Percentiles rank a stretch among this genome's conserved stretches.
phyloP scores from a whole-genome alignment of 2,329 filamentous ascomycete species.

The Ustulina deusta region DNA sequence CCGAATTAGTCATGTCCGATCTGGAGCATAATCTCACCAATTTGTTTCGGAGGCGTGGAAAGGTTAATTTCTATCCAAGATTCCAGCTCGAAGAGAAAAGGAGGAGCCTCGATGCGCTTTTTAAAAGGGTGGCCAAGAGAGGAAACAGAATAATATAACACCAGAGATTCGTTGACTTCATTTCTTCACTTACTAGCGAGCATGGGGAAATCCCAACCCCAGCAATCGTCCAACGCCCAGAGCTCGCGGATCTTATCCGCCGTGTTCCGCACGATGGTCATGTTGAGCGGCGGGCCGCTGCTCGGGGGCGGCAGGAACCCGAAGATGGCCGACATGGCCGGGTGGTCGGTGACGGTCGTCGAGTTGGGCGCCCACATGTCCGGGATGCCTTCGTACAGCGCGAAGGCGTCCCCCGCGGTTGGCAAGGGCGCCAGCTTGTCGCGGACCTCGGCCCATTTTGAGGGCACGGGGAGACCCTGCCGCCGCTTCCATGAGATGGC shows the following conservation, averaged over 20 bases:
- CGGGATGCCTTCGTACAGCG: conserved; percentile 64
- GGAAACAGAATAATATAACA: background rate
- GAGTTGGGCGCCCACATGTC: conserved; percentile 56
- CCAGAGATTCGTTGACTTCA: background rate
- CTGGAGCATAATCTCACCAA: background rate
- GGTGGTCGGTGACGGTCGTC: conserved; percentile 57
- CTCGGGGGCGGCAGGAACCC: conserved; percentile 57
- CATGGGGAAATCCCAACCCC: conserved; percentile 61
- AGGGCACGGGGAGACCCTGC: conserved; percentile 57
- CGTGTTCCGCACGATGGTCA: conserved; percentile 53
- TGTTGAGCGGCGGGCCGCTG: conserved; percentile 52
- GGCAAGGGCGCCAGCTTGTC: conserved; percentile 67
- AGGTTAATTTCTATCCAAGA: background rate
- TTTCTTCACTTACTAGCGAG: conserved; percentile 50
- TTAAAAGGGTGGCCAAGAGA: too few relatives aligned
- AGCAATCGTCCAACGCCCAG: conserved; percentile 57
- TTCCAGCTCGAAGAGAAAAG: background rate
- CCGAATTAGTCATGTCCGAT: background rate
- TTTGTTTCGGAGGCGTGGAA: background rate
- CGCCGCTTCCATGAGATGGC: conserved; percentile 65
- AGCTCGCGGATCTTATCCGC: conserved; percentile 54
- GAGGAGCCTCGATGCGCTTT: too few relatives aligned
- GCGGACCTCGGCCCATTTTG: conserved; percentile 61
- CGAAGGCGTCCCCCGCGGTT: conserved; percentile 61
- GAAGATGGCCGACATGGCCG: conserved; percentile 58